Evolutionary conservation across 495 filamentous ascomycete genomes (phyloP).

Genomic region (Aspergillus indologenus): DNA sequence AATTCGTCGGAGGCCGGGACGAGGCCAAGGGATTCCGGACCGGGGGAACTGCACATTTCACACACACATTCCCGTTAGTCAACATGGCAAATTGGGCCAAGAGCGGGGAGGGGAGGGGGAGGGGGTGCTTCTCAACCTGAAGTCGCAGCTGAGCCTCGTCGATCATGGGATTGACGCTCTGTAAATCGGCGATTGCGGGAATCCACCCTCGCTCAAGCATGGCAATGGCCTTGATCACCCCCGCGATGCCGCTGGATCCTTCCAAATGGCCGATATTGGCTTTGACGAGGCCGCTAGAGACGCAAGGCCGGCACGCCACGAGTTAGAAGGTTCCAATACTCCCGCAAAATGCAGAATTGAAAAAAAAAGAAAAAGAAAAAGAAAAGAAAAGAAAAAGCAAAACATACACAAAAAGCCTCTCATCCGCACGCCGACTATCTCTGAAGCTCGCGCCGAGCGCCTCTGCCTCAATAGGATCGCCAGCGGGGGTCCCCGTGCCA

Average conservation of each 20-base stretch:
- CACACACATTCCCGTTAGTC: no score
- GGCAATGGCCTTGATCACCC: slow-evolving; percentile 36
- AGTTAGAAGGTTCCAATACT: no score
- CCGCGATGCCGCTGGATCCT: slow-evolving; percentile 30
- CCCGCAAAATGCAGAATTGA: no score
- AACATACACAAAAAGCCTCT: slow-evolving; percentile 20
- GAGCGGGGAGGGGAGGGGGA: no score
- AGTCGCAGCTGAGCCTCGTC: slow-evolving; percentile 32
- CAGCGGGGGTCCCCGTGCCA: slow-evolving; percentile 57
- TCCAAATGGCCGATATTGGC: slow-evolving; percentile 41
- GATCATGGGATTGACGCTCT: slow-evolving; percentile 28
- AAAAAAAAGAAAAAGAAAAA: no score
- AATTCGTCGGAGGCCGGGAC: slow-evolving; percentile 8
- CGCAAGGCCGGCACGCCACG: no score
- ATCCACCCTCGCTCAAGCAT: no score
- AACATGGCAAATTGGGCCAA: no score
- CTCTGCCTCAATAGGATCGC: slow-evolving; percentile 59
- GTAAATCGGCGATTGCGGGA: slow-evolving; percentile 29
- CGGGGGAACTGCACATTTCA: slow-evolving; percentile 20
- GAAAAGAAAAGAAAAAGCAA: no score
- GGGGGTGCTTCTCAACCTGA: slow-evolving; percentile 25
- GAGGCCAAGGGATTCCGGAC: slow-evolving; percentile 17
- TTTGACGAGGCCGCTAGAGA: slow-evolving; percentile 37
- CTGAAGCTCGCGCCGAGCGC: slow-evolving; percentile 40
- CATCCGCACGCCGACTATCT: slow-evolving; percentile 1